A percentile compares a stretch with the other conserved stretches of the same genome.
phyloP scores from a whole-genome alignment of 2,329 filamentous ascomycete species.

The Aspergillus floridensis region DNA sequence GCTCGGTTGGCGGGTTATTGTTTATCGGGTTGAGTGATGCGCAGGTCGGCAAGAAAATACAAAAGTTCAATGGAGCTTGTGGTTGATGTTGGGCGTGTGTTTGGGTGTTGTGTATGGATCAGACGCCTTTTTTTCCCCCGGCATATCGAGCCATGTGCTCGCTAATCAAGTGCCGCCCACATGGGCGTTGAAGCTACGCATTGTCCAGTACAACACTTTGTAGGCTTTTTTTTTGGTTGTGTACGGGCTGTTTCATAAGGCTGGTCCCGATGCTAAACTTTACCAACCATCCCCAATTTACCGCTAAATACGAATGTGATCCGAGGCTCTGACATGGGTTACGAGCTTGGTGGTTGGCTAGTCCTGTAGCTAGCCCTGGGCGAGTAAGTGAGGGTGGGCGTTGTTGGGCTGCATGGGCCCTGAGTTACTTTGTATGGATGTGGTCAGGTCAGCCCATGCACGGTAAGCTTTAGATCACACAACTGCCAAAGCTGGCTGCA shows the following conservation, averaged over 20 bases:
- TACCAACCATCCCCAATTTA: too few relatives aligned
- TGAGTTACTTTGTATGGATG: too few relatives aligned
- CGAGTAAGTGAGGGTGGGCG: too few relatives aligned
- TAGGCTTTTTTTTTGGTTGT: not conserved
- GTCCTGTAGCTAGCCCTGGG: too few relatives aligned
- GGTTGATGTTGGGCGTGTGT: not conserved
- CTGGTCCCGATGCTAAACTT: too few relatives aligned
- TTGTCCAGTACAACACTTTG: too few relatives aligned
- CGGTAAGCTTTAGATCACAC: conserved; percentile 22
- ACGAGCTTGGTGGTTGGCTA: too few relatives aligned
- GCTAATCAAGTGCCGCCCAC: not conserved
- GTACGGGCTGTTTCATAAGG: too few relatives aligned
- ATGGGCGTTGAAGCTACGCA: not conserved
- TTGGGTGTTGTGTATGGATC: not conserved
- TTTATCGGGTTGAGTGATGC: not conserved
- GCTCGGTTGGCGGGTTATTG: not conserved
- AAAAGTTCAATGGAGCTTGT: not conserved
- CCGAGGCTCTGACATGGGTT: too few relatives aligned
- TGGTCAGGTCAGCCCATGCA: conserved; percentile 20
- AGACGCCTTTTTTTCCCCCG: not conserved
- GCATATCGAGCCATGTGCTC: not conserved
- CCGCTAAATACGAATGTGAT: too few relatives aligned
- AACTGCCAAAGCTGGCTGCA: too few relatives aligned
- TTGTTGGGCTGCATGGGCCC: too few relatives aligned
- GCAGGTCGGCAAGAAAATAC: not conserved